phyloP scores from a whole-genome alignment of 148 eudicot species.

The Amaranthus cruentus region DNA sequence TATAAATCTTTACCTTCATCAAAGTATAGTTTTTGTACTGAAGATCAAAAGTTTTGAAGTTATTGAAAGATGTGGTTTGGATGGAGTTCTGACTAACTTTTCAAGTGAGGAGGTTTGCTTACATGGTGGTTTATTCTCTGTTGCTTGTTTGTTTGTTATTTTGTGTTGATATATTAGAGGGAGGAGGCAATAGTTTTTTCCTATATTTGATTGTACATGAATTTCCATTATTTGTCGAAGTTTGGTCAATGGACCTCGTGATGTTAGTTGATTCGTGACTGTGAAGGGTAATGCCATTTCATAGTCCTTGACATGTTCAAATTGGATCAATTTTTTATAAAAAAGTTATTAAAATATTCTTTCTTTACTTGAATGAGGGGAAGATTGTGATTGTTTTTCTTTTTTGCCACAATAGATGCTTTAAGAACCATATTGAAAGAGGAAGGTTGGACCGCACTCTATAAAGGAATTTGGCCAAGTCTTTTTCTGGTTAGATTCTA shows the following conservation, averaged over 20 bases:
- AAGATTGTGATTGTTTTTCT: conserved; percentile 5
- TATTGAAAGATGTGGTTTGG: neutral
- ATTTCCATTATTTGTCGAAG: neutral
- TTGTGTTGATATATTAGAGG: neutral
- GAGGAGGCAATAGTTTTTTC: neutral
- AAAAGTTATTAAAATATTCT: neutral
- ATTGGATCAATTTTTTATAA: neutral
- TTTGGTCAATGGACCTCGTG: neutral
- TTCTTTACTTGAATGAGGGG: neutral
- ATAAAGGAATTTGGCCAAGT: conserved; percentile 43
- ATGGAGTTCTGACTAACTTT: neutral
- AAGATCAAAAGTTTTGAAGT: neutral
- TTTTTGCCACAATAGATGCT: conserved; percentile 59
- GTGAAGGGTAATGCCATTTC: neutral
- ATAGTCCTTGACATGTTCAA: neutral
- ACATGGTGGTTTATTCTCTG: neutral
- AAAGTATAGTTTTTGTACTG: neutral
- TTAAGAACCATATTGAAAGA: conserved; percentile 87
- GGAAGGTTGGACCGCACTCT: conserved; percentile 96
- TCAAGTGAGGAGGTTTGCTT: neutral
- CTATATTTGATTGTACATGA: neutral
- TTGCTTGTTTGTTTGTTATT: neutral
- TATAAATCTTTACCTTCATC: too few relatives aligned
- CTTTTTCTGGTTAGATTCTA: conserved; percentile 55
- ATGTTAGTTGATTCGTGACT: neutral